phyloP scores from a whole-genome alignment of 228 moss, liverwort and hornwort genomes.

The Sphagnum magellanicum region DNA sequence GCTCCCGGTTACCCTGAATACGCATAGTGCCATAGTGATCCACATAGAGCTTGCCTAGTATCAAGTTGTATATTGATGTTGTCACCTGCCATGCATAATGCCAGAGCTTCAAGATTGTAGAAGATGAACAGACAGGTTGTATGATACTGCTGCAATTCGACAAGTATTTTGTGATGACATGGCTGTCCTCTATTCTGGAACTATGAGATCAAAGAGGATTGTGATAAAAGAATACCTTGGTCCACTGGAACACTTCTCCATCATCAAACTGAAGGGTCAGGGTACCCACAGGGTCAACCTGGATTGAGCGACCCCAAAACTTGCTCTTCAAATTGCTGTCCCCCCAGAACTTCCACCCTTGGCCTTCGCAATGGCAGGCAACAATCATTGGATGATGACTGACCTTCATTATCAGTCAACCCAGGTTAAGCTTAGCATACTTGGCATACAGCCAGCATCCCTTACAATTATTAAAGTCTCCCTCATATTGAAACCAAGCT shows the following conservation, averaged over 20 bases:
- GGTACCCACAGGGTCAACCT: slow-evolving; percentile 92
- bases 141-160: too few species aligned
- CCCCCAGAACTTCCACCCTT: slow-evolving; percentile 99
- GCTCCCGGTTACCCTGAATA: slow-evolving; percentile 79
- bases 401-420: slow-evolving; percentile 40
- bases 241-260: slow-evolving; percentile 96
- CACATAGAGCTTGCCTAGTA: slow-evolving; percentile 93
- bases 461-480: too few species aligned
- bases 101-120: too few species aligned
- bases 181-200: too few species aligned
- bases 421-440: too few species aligned
- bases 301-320: slow-evolving; percentile 99
- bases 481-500: too few species aligned
- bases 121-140: too few species aligned
- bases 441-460: too few species aligned
- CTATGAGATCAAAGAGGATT: too few species aligned
- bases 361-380: slow-evolving; percentile 97
- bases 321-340: slow-evolving; percentile 98
- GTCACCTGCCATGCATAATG: slow-evolving; percentile 61
- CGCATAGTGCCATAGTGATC: slow-evolving; percentile 99
- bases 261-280: slow-evolving; percentile 93
- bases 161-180: too few species aligned
- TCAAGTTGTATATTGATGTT: slow-evolving; percentile 97
- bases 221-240: slow-evolving; percentile 45
- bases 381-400: slow-evolving; percentile 99